Percentiles rank a stretch among this genome's conserved stretches.
Evolutionary conservation across 2,329 filamentous ascomycete species (phyloP).

Genomic region (Colletotrichum somersetense): DNA sequence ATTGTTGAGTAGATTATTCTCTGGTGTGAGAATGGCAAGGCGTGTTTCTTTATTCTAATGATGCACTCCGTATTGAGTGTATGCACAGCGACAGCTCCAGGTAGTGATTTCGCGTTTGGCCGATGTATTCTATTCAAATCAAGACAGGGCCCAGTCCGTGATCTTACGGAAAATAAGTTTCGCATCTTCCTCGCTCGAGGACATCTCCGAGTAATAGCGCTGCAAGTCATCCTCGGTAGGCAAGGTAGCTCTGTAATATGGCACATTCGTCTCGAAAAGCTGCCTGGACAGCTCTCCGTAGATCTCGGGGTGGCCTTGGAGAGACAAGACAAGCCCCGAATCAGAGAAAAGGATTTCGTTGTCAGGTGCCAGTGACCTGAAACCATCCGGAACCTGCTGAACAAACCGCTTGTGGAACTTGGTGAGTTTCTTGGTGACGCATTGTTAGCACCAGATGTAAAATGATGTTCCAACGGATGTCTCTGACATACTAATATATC

Average conservation of each 20-base stretch:
- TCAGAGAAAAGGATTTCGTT: slow-evolving; percentile 29
- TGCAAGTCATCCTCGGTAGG: slow-evolving; percentile 26
- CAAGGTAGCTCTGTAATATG: slow-evolving; percentile 30
- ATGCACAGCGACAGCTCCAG: not conserved
- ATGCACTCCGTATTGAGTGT: not conserved
- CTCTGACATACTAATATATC: slow-evolving; percentile 2
- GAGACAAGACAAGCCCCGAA: slow-evolving; percentile 30
- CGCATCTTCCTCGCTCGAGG: slow-evolving; percentile 22
- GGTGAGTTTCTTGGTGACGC: slow-evolving; percentile 21
- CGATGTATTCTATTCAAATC: not conserved
- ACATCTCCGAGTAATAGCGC: slow-evolving; percentile 33
- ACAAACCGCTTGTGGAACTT: slow-evolving; percentile 39
- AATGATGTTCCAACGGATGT: not conserved
- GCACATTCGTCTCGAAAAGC: slow-evolving; percentile 24
- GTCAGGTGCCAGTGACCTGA: slow-evolving; percentile 22
- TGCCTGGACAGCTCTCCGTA: slow-evolving; percentile 34
- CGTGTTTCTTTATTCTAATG: not conserved
- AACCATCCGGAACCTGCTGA: slow-evolving; percentile 22
- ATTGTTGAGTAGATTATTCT: not conserved
- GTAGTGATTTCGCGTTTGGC: not conserved
- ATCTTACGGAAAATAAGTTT: slow-evolving; percentile 22
- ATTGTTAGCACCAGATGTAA: not conserved
- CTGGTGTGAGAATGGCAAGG: not conserved
- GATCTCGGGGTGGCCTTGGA: slow-evolving; percentile 38
- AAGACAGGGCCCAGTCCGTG: slow-evolving; percentile 13